Evolutionary conservation across 2,329 filamentous ascomycete species (phyloP).

Genomic region (Cucurbitaria berberidis): DNA sequence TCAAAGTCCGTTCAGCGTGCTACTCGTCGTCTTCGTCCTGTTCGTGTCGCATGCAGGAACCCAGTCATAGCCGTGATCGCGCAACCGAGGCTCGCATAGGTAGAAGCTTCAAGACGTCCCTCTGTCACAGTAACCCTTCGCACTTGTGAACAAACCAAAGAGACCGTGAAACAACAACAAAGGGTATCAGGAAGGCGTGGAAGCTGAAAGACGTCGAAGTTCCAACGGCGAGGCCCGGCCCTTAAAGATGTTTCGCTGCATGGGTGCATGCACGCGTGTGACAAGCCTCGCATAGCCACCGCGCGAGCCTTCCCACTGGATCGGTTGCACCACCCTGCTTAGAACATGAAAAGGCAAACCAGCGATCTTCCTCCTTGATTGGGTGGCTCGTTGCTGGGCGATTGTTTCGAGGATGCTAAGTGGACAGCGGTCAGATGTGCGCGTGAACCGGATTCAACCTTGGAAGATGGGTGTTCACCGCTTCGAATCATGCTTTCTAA

Average conservation of each 20-base stretch:
- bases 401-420: not conserved
- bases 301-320: constrained; percentile 15
- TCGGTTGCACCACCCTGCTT: constrained; percentile 6
- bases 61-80: constrained; percentile 24
- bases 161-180: constrained; percentile 13
- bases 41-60: constrained; percentile 18
- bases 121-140: not conserved
- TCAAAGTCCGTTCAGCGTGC: constrained; percentile 17
- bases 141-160: not conserved
- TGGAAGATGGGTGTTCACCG: too few relatives aligned
- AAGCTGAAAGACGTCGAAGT: constrained; percentile 11
- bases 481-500: too few relatives aligned
- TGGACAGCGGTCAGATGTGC: constrained; percentile 11
- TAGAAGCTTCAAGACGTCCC: too few relatives aligned
- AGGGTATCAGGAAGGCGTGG: constrained; percentile 6
- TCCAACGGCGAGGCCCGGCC: constrained; percentile 14
- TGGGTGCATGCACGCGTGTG: constrained; percentile 12
- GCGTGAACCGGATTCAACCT: not conserved
- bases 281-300: constrained; percentile 21
- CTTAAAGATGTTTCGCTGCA: constrained; percentile 20
- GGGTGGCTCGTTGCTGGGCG: constrained; percentile 13
- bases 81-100: constrained; percentile 14
- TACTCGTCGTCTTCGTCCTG: constrained; percentile 23
- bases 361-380: constrained; percentile 9
- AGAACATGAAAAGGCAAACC: constrained; percentile 3